These are phyloP conservation scores for Medakamo hakoo DNA, from an alignment of 139 green algal genomes.

Conservation along the genomic window DNA sequence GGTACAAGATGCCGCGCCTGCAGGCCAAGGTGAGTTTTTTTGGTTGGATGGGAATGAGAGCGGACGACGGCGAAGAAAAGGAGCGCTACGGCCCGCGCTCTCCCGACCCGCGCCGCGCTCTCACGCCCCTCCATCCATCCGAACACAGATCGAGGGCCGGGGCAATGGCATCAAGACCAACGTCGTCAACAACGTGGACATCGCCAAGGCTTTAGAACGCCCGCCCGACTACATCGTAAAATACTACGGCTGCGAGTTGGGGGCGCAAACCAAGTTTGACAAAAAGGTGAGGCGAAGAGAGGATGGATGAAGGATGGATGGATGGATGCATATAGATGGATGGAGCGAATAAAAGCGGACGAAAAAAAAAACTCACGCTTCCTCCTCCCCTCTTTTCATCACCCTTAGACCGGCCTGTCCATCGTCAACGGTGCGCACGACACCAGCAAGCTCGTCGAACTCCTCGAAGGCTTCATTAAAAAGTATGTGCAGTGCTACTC, in stretches of 20 bases:
- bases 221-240: constrained; percentile 86
- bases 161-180: constrained; percentile 99
- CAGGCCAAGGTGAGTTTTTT: constrained; percentile 64
- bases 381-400: not conserved
- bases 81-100: not conserved
- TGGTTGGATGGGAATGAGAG: not conserved
- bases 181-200: constrained; percentile 96
- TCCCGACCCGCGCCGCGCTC: not conserved
- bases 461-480: constrained; percentile 97
- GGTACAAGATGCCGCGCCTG: constrained; percentile 98
- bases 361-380: too few species aligned
- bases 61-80: not conserved
- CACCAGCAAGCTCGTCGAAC: constrained; percentile 53
- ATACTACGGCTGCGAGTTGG: constrained; percentile 92
- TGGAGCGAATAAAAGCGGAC: too few species aligned
- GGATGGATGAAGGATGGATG: not conserved
- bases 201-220: constrained; percentile 89
- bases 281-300: constrained; percentile 42
- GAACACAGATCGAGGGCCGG: constrained; percentile 78
- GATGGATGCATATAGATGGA: too few species aligned
- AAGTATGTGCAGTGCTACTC: constrained; percentile 96
- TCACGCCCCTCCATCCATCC: not conserved
- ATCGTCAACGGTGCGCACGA: constrained; percentile 92
- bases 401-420: constrained; percentile 40
- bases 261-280: constrained; percentile 91